Percentiles rank a stretch among this genome's conserved stretches.
Conservation (phyloP, 805 yeast species). For the Henningerozyma blattae region DNA sequence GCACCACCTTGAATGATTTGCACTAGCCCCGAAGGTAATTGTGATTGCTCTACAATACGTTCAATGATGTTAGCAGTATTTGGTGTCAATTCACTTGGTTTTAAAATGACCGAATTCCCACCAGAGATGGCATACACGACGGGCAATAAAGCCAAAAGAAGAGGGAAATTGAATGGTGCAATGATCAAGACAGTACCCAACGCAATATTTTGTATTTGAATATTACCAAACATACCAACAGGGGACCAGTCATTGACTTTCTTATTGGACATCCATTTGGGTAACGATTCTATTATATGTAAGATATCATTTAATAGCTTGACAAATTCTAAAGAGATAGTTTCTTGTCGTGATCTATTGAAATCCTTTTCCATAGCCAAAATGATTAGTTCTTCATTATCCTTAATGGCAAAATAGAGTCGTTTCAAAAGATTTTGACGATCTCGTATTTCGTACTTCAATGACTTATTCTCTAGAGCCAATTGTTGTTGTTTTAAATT, state of each 20-base stretch:
- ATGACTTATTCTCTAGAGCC: slow-evolving; percentile 7
- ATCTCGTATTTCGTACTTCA: slow-evolving; percentile 16
- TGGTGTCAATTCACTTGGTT: slow-evolving; percentile 67
- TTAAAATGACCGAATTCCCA: slow-evolving; percentile 70
- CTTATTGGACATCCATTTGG: slow-evolving; percentile 48
- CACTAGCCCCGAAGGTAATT: slow-evolving; percentile 42
- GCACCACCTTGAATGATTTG: slow-evolving; percentile 64
- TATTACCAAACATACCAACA: slow-evolving; percentile 27
- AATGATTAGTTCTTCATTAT: slow-evolving; percentile 40
- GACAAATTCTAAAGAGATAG: slow-evolving; percentile 44
- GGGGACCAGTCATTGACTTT: slow-evolving; percentile 21
- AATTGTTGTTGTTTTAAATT: slow-evolving; percentile 9
- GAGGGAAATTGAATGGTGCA: slow-evolving; percentile 32
- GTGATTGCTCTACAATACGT: slow-evolving; percentile 36
- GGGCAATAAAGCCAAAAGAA: slow-evolving; percentile 50
- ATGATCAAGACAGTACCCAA: slow-evolving; percentile 63
- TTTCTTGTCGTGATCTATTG: slow-evolving; percentile 51
- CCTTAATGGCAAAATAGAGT: slow-evolving; percentile 50
- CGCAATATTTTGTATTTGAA: slow-evolving; percentile 30
- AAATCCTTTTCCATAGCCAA: slow-evolving; percentile 58
- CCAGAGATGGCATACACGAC: slow-evolving; percentile 72
- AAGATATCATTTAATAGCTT: slow-evolving; percentile 43
- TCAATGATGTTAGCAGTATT: slow-evolving; percentile 44
- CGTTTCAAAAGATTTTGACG: slow-evolving; percentile 56
- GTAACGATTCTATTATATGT: slow-evolving; percentile 45